Base-by-base conservation (phyloP, 257 asterid genomes). In the Ehretia macrophylla region DNA sequence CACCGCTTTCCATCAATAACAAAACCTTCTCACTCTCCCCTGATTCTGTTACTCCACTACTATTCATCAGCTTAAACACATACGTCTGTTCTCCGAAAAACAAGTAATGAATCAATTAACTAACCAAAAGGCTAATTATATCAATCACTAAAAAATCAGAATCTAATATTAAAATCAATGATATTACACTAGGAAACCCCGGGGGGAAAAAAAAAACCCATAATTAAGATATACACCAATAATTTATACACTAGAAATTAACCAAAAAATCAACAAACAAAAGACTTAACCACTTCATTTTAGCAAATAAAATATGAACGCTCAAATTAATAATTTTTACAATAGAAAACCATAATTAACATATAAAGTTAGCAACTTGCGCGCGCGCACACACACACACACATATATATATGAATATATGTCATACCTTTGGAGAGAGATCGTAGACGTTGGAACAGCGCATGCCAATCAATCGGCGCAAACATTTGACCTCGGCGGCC, bases 401-500 rank as follows among this genome's bases (percentile, higher is more conserved):
- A n/a, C n/a, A n/a, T 27, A 27, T 27, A 6, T 27, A 27, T 10
- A 11, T 42, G 12, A 42, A 42, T 42, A 2, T 2, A 42, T 5
- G 44, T 38, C 11, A 38, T 68, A 83, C 97, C 95, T 86, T 92
- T 0, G 97, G 90, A 59, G 97, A 82, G 66, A 92, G 93, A 75
- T 92, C 97, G 73, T 92, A 92, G 44, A 92, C 94, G 55, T 92
- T 92, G 62, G 99, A 88, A 77, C 97, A 88, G 32, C 99, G 99
- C 99, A 92, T 92, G 58, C 99, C 99, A 52, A 92, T 92, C 53
- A 92, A 73, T 56, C 83, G 90, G 65, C 97, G 94, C 71, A 92
- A 81, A 63, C 97, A 92, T 81, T 88, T 92, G 40, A 92, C 97
- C 85, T 92, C 97, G 58, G 97, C 99, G 74, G 97, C 97, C 80